phyloP scores from a whole-genome alignment of 352 stramenopile species.

The Phytophthora meadii region DNA sequence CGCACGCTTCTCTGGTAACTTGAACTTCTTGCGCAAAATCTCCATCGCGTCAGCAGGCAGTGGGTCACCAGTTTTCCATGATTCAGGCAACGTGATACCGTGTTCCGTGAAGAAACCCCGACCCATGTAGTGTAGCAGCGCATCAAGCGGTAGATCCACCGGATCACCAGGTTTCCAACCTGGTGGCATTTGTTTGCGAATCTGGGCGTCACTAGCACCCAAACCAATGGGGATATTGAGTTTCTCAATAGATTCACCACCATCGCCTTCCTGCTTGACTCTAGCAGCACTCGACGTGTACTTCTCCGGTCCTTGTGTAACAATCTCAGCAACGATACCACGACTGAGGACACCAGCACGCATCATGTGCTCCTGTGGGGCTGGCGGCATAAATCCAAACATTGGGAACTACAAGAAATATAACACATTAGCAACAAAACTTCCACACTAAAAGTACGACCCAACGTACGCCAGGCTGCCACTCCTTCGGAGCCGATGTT shows the following conservation, averaged over 20 bases:
- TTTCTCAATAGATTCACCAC: constrained; percentile 39
- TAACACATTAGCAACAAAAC: constrained; percentile 2
- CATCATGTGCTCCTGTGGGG: constrained; percentile 88
- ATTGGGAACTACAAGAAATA: constrained; percentile 67
- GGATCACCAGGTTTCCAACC: constrained; percentile 85
- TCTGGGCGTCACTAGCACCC: constrained; percentile 73
- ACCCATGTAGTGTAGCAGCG: constrained; percentile 82
- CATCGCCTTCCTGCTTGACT: constrained; percentile 40
- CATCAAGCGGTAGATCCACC: constrained; percentile 80
- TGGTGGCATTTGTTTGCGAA: constrained; percentile 76
- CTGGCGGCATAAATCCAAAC: constrained; percentile 89
- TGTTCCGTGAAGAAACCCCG: constrained; percentile 80
- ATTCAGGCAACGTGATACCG: constrained; percentile 70
- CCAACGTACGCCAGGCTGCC: constrained; percentile 74
- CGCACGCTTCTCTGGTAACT: constrained; percentile 71
- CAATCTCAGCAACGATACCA: constrained; percentile 79
- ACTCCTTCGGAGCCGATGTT: constrained; percentile 75
- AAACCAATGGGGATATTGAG: constrained; percentile 73
- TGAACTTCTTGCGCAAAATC: constrained; percentile 82
- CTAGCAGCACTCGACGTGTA: constrained; percentile 63
- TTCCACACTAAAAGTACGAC: neutral
- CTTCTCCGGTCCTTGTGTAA: constrained; percentile 72
- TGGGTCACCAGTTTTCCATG: constrained; percentile 75
- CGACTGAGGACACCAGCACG: constrained; percentile 81
- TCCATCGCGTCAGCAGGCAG: constrained; percentile 80